Base-by-base conservation (phyloP, 441 rosid species). In the Aleurites moluccanus region DNA sequence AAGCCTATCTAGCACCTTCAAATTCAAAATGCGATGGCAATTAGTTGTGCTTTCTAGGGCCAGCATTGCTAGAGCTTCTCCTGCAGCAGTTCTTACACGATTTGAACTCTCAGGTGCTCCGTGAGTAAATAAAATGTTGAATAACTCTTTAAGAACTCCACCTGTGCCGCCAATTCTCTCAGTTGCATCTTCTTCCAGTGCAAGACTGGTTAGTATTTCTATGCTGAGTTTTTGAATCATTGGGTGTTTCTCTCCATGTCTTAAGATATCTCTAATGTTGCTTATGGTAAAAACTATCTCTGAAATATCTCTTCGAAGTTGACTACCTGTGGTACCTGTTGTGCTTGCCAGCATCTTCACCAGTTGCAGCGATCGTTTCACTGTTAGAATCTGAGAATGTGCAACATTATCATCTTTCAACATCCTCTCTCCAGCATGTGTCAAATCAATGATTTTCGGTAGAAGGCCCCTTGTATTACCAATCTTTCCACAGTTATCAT, bases 161-260 rank as follows among this genome's bases (percentile, higher is more conserved):
- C 98, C 98, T 0, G 99, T 91, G 42, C 89, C 96, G 2, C 99
- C 99, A 62, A 93, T 90, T 80, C 91, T 88, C 83, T 95, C 97
- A 5, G 85, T 84, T 27, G 93, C 95, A 25, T 89, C 88, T 45
- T 70, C 88, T 67, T 95, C 98, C 52, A 87, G 78, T 0, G 96
- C 97, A 27, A 95, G 84, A 75, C 85, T 83, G 30, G 93, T 90
- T 28, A 95, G 57, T 30, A 91, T 91, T 62, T 91, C 93, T 21
- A 90, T 89, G 64, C 93, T 78, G 1, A 92, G 90, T 64, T 85
- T 91, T 77, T 93, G 97, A 66, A 95, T 86, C 72, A 63, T 62
- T 6, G 97, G 90, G 6, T 82, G 90, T 72, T 82, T 86, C 70
- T 77, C 90, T 40, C 99, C 98, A 30, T 86, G 83, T 53, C 85